Evolutionary conservation across 2,329 filamentous ascomycete genomes (phyloP), one percentile per base, ranked within the genome.

Genomic region (Fusarium palustre): DNA sequence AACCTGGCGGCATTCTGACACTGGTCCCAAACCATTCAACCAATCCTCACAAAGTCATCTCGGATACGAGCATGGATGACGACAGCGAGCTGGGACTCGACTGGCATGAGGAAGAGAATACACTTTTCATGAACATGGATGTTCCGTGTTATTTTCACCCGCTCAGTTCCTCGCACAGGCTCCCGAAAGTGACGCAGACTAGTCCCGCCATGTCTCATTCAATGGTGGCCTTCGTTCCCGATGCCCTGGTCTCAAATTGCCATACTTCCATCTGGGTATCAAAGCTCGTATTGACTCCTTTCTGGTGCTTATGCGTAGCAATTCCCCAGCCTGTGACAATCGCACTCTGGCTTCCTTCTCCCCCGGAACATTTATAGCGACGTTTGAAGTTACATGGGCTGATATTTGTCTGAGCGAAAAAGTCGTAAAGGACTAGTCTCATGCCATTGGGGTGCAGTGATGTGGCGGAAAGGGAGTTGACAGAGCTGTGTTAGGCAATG

Each of bases 291-390:
- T 48, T 6, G 18, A 60, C 31, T 68, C 64, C 59, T 34, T 41
- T 24, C 33, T 9, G 38, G 28, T 5, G 55, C 65, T 24, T 70
- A 64, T 43, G 28, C 52, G 9, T 41, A 28, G 52, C 55, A 53
- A 34, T 56, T 71, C 18, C 25, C 7, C 56, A 28, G 36, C 45
- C 7, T 22, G 25, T 28, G n/a, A 41, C 2, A 18, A 56, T 9
- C 56, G 56, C 7, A 18, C 64, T 25, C 34, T 69, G 18, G 56
- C 53, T 6, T 66, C 64, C 8, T 36, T 70, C 16, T 71, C 71
- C 39, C 57, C 55, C 18, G 22, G 63, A 38, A 31, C 59, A 30
- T 70, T 69, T 36, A 47, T 66, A 20, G 64, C 68, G 7, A 41
- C 64, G 7, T 71, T 54, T 22, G 64, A 69, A 18, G 43, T 71